Conservation (phyloP, 768 basidiomycete genomes). For the Plicaturopsis crispa region DNA sequence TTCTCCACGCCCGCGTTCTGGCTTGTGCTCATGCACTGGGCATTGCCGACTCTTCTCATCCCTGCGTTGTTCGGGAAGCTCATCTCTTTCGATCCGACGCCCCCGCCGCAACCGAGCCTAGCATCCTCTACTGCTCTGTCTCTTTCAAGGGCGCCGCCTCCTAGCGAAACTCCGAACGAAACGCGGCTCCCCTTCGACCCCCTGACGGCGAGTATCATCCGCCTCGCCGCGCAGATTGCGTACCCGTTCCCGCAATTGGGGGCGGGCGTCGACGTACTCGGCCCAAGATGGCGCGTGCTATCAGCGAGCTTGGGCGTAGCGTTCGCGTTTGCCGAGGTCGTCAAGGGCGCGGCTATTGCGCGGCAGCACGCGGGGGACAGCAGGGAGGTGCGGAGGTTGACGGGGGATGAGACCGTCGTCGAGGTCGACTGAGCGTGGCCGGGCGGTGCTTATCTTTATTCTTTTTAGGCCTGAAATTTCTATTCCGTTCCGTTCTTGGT, state of each 20-base stretch:
- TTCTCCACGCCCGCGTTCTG: slow-evolving; percentile 44
- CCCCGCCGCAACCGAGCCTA: slow-evolving; percentile 1
- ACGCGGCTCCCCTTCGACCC: slow-evolving; percentile 37
- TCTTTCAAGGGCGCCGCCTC: slow-evolving; percentile 16
- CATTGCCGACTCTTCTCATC: slow-evolving; percentile 51
- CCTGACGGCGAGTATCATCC: slow-evolving; percentile 55
- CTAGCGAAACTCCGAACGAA: neutral
- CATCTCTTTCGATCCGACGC: slow-evolving; percentile 52
- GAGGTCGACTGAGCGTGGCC: too few relatives aligned
- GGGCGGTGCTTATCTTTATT: too few relatives aligned
- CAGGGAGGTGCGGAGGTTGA: too few relatives aligned
- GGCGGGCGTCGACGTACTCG: slow-evolving; percentile 44
- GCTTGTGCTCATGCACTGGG: slow-evolving; percentile 54
- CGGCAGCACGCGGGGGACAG: slow-evolving; percentile 9
- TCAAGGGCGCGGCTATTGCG: slow-evolving; percentile 32
- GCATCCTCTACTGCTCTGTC: slow-evolving; percentile 13
- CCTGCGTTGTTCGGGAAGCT: slow-evolving; percentile 49
- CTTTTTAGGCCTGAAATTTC: slow-evolving; percentile 9
- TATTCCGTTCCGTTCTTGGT: slow-evolving; percentile 10
- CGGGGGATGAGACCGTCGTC: too few relatives aligned
- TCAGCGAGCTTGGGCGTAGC: slow-evolving; percentile 48
- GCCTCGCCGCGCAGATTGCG: slow-evolving; percentile 52
- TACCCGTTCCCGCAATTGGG: slow-evolving; percentile 37
- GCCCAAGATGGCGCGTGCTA: slow-evolving; percentile 46
- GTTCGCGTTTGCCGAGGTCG: slow-evolving; percentile 64